phyloP scores from a whole-genome alignment of 495 filamentous ascomycete genomes.

The Aspergillus sparsus region DNA sequence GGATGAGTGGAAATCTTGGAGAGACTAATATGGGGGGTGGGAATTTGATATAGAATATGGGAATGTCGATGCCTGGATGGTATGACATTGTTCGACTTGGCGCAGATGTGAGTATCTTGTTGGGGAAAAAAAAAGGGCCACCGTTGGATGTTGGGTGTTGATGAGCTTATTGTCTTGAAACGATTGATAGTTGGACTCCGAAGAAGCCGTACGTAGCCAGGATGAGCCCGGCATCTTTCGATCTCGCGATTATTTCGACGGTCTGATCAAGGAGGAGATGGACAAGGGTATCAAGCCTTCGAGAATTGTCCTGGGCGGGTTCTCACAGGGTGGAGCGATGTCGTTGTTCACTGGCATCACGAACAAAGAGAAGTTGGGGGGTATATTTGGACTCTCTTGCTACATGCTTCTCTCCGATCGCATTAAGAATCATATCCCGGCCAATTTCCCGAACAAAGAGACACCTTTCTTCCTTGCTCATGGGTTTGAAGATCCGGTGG shows the following conservation, averaged over 20 bases:
- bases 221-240: conserved; percentile 80
- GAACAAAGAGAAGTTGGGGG: conserved; percentile 71
- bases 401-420: conserved; percentile 78
- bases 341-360: conserved; percentile 70
- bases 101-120: conserved; percentile 39
- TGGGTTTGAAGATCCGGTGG: conserved; percentile 70
- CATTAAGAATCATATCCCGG: conserved; percentile 63
- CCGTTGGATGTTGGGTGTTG: too few species aligned
- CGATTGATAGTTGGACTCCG: conserved; percentile 37
- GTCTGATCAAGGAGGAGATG: conserved; percentile 78
- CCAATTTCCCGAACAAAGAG: conserved; percentile 67
- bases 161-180: not conserved
- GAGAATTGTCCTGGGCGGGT: conserved; percentile 79
- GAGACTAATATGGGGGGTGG: too few species aligned
- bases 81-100: conserved; percentile 76
- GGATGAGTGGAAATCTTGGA: not conserved
- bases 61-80: conserved; percentile 89
- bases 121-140: not conserved
- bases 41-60: conserved; percentile 61
- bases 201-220: conserved; percentile 56
- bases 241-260: conserved; percentile 74
- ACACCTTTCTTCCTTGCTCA: conserved; percentile 90
- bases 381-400: conserved; percentile 81
- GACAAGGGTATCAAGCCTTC: conserved; percentile 78
- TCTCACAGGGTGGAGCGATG: conserved; percentile 65